These are phyloP conservation scores for Reticulascus tulasneorum DNA, from an alignment of 2,329 filamentous ascomycete genomes.

Conservation along the genomic window DNA sequence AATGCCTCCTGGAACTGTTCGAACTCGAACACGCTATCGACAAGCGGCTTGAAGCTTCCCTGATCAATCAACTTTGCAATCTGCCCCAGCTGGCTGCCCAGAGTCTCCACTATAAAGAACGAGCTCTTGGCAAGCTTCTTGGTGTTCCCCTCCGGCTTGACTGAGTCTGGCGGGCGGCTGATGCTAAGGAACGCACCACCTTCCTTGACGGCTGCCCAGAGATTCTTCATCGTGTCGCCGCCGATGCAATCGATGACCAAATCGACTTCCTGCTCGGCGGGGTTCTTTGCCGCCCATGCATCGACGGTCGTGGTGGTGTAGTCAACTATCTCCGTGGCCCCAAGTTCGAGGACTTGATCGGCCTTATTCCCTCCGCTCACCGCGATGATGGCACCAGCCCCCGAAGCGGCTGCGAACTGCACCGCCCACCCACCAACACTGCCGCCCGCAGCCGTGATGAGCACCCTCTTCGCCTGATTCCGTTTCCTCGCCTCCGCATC, in stretches of 20 bases:
- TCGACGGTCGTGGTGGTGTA: conserved; percentile 57
- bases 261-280: conserved; percentile 23
- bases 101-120: conserved; percentile 34
- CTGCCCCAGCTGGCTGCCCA: conserved; percentile 28
- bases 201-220: conserved; percentile 30
- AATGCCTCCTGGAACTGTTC: conserved; percentile 33
- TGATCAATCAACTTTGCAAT: conserved; percentile 29
- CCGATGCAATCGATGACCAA: conserved; percentile 33
- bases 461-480: conserved; percentile 27
- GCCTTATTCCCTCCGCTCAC: conserved; percentile 25
- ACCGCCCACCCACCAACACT: conserved; percentile 36
- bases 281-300: conserved; percentile 31
- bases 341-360: conserved; percentile 23
- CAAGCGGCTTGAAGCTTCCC: conserved; percentile 24
- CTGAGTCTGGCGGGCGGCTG: conserved; percentile 21
- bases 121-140: conserved; percentile 25
- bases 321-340: conserved; percentile 65
- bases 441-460: conserved; percentile 35
- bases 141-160: conserved; percentile 22
- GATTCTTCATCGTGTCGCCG: conserved; percentile 24
- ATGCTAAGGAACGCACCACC: conserved; percentile 30
- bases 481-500: conserved; percentile 18
- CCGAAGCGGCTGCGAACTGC: conserved; percentile 30
- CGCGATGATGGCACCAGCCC: conserved; percentile 30
- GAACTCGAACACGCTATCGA: conserved; percentile 37